These are phyloP conservation scores for Dictyostelium brefeldianum DNA, from an alignment of 78 protist species.

Conservation along the genomic window DNA sequence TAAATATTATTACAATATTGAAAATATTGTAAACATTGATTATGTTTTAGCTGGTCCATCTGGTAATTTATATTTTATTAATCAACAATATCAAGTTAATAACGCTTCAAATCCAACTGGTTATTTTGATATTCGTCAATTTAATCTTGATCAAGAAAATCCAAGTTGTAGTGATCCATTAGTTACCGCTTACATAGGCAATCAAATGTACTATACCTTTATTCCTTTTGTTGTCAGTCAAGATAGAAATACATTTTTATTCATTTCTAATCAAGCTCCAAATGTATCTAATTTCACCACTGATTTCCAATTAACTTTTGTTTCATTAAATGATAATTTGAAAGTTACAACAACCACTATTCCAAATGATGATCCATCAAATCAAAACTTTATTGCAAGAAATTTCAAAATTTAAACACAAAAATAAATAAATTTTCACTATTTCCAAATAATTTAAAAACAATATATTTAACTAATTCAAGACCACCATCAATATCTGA, in stretches of 20 bases:
- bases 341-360: no score
- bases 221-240: not conserved
- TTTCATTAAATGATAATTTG: not conserved
- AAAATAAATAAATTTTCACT: no score
- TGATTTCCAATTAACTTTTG: not conserved
- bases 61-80: not conserved
- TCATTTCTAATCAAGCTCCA: constrained; percentile 9
- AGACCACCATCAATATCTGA: no score
- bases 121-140: constrained; percentile 1
- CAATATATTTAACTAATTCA: no score
- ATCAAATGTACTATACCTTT: not conserved
- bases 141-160: not conserved
- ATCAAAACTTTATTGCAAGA: no score
- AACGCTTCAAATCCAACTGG: not conserved
- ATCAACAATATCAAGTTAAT: not conserved
- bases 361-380: constrained; percentile 28
- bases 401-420: no score
- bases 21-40: not conserved
- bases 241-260: not conserved
- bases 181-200: not conserved
- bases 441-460: no score
- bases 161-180: not conserved
- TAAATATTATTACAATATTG: not conserved
- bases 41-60: not conserved
- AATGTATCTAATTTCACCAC: not conserved